Evolutionary conservation across 306 rosid genomes (phyloP).

Genomic region (Trifolium fragiferum): DNA sequence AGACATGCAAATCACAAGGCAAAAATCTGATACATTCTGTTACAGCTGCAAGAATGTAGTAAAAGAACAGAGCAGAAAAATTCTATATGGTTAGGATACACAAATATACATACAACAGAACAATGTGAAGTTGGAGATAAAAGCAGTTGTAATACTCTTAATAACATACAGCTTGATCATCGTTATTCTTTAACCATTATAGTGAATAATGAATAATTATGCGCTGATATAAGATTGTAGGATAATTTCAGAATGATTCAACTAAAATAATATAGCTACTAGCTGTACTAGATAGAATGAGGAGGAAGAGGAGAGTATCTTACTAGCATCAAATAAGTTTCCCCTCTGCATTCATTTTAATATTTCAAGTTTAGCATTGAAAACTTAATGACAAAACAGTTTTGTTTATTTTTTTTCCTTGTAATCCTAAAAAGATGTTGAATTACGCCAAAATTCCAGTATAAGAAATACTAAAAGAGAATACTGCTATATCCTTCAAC

Average conservation of each 20-base stretch:
- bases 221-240: not conserved
- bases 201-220: not conserved
- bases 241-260: not conserved
- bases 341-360: not conserved
- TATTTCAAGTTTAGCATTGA: not conserved
- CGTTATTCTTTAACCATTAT: not conserved
- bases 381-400: no score
- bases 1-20: conserved; percentile 20
- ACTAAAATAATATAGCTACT: not conserved
- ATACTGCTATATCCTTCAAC: not conserved
- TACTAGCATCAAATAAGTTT: not conserved
- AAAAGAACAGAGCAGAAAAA: not conserved
- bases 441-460: no score
- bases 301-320: not conserved
- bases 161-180: not conserved
- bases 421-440: not conserved
- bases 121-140: conserved; percentile 13
- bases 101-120: conserved; percentile 8
- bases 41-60: not conserved
- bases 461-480: no score
- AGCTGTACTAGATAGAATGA: not conserved
- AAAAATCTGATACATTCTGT: not conserved
- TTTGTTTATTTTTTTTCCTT: not conserved
- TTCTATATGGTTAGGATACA: conserved; percentile 26
- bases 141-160: not conserved